Conservation (phyloP, 495 filamentous ascomycete genomes). For the Aspergillus affinis region DNA sequence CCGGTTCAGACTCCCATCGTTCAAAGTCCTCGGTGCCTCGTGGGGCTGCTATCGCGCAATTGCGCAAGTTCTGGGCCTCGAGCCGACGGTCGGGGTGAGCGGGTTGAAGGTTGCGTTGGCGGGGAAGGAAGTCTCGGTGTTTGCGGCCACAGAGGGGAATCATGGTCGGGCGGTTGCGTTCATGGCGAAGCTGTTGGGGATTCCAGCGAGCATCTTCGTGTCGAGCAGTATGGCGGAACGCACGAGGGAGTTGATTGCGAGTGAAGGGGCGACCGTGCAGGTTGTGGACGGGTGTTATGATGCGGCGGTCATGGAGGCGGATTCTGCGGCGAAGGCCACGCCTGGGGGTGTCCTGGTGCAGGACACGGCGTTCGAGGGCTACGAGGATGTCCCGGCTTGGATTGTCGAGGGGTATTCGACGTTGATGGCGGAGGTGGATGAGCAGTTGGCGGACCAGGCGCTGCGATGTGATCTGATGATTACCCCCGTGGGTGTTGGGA, state of each 20-base stretch:
- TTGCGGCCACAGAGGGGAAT: constrained; percentile 68
- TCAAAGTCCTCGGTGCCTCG: constrained; percentile 78
- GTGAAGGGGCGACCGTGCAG: constrained; percentile 56
- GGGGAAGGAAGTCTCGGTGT: constrained; percentile 37
- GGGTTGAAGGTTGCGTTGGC: constrained; percentile 33
- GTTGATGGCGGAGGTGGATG: constrained; percentile 62
- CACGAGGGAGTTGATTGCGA: constrained; percentile 52
- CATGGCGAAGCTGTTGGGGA: constrained; percentile 57
- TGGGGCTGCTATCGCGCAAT: constrained; percentile 65
- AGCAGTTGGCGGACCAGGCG: constrained; percentile 42
- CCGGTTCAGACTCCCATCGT: constrained; percentile 64
- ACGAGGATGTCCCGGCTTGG: constrained; percentile 65
- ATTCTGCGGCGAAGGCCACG: constrained; percentile 28
- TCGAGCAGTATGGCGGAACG: constrained; percentile 49
- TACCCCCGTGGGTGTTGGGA: constrained; percentile 65
- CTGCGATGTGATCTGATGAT: constrained; percentile 43
- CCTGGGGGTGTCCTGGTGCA: constrained; percentile 55
- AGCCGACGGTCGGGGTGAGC: constrained; percentile 33
- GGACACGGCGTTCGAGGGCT: constrained; percentile 62
- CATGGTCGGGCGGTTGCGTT: constrained; percentile 68
- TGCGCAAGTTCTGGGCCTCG: constrained; percentile 36
- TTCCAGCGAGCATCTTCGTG: constrained; percentile 56
- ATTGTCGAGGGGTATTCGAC: constrained; percentile 73
- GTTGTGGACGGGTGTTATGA: constrained; percentile 62
- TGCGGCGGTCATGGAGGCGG: constrained; percentile 48